Conservation (phyloP, 2,329 filamentous ascomycete species). For the Penicillium sp. region DNA sequence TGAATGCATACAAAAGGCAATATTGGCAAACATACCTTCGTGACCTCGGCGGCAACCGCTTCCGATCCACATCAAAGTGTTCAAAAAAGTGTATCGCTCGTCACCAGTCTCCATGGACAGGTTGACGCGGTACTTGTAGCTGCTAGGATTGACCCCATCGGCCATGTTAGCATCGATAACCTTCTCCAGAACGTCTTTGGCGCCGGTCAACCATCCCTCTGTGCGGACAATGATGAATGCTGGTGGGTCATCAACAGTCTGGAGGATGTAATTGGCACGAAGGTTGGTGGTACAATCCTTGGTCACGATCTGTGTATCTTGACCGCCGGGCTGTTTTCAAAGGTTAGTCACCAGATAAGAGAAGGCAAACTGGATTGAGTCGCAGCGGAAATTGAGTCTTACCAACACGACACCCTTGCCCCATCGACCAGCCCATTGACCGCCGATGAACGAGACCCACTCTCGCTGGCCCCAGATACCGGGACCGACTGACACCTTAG, state of each 20-base stretch:
- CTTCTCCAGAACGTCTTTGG: conserved; percentile 49
- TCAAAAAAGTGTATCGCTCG: conserved; percentile 49
- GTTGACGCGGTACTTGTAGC: conserved; percentile 49
- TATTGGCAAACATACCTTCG: conserved; percentile 38
- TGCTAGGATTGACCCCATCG: conserved; percentile 47
- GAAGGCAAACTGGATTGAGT: not conserved
- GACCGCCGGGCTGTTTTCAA: conserved; percentile 45
- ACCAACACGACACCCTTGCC: conserved; percentile 51
- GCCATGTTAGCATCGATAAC: conserved; percentile 44
- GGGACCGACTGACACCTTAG: conserved; percentile 46
- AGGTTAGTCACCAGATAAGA: not conserved
- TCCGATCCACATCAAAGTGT: conserved; percentile 50
- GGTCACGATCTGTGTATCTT: conserved; percentile 49
- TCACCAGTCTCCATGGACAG: conserved; percentile 50
- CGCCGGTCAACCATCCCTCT: conserved; percentile 48
- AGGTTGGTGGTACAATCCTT: conserved; percentile 48
- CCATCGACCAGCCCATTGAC: conserved; percentile 52
- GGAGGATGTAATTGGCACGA: conserved; percentile 47
- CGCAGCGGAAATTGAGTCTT: conserved; percentile 15
- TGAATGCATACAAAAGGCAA: not conserved
- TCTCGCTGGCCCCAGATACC: conserved; percentile 50
- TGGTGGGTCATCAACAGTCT: conserved; percentile 50
- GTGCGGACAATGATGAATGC: conserved; percentile 49
- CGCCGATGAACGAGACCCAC: conserved; percentile 51
- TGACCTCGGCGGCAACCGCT: conserved; percentile 47